Evolutionary conservation across 345 rosid species (phyloP).

Genomic region (Lepidium africanum): DNA sequence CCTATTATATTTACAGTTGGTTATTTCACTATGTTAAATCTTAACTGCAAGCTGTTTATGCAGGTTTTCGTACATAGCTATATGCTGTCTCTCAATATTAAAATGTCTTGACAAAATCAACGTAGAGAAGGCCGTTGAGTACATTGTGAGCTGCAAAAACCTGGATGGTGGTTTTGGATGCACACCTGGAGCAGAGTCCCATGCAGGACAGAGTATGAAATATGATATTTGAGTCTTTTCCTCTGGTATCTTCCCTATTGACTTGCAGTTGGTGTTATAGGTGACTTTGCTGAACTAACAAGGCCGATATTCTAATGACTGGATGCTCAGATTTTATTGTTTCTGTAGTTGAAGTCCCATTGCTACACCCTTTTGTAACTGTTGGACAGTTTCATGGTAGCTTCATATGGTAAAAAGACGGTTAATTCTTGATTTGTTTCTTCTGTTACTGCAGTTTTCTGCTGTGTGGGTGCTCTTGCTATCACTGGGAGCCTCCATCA

Average conservation of each 20-base stretch:
- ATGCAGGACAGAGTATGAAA: conserved; percentile 94
- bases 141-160: conserved; percentile 84
- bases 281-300: not conserved
- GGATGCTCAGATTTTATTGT: not conserved
- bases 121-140: conserved; percentile 69
- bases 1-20: not conserved
- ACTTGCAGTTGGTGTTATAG: not conserved
- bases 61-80: conserved; percentile 83
- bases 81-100: conserved; percentile 75
- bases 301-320: not conserved
- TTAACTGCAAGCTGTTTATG: conserved; percentile 1
- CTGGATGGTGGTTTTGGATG: conserved; percentile 96
- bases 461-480: conserved; percentile 95
- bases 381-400: not conserved
- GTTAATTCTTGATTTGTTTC: not conserved
- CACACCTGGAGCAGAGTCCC: conserved; percentile 90
- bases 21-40: not conserved
- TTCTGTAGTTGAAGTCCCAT: not conserved
- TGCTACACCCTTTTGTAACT: not conserved
- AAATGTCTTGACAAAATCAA: conserved; percentile 54
- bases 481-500: conserved; percentile 73
- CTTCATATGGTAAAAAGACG: not conserved
- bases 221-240: not conserved
- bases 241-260: not conserved
- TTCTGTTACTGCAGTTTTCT: conserved; percentile 53